Percentiles rank a stretch among this genome's conserved stretches.
Conservation (phyloP, 2,329 filamentous ascomycete species). For the Aspergillus amoenus region DNA sequence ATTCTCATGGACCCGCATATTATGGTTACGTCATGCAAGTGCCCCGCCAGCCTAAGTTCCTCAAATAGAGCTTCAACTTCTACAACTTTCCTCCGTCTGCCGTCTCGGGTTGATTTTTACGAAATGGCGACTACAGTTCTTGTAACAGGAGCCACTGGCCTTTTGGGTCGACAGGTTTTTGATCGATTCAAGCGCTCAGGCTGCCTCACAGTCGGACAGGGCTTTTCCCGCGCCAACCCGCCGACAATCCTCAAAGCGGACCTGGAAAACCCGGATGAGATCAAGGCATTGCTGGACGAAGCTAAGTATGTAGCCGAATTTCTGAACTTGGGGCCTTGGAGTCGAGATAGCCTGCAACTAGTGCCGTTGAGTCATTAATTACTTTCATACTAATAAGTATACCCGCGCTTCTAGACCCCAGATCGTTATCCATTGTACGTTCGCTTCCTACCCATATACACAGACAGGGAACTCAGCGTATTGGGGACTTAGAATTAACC, state of each 20-base stretch:
- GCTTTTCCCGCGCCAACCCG: conserved; percentile 71
- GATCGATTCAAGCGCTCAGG: conserved; percentile 65
- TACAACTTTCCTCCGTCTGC: conserved; percentile 8
- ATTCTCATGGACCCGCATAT: neutral
- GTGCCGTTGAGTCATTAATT: neutral
- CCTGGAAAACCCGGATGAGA: conserved; percentile 46
- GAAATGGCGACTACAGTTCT: conserved; percentile 58
- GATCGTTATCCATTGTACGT: conserved; percentile 77
- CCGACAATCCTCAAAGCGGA: conserved; percentile 63
- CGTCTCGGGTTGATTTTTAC: neutral
- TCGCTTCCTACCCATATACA: neutral
- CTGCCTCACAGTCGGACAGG: conserved; percentile 73
- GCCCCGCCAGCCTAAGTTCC: conserved; percentile 12
- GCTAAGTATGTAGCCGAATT: conserved; percentile 46
- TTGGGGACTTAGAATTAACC: too few species aligned
- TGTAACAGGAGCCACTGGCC: conserved; percentile 79
- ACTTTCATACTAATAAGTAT: conserved; percentile 2
- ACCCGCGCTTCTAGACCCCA: conserved; percentile 56
- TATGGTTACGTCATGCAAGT: conserved; percentile 17
- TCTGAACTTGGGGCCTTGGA: neutral
- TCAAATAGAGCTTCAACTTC: conserved; percentile 3
- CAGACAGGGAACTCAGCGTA: too few species aligned
- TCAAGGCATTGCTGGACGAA: conserved; percentile 50
- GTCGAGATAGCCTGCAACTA: neutral
- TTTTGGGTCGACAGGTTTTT: conserved; percentile 77